Conservation (phyloP, 441 rosid genomes). For the Pelargonium citronellum region DNA sequence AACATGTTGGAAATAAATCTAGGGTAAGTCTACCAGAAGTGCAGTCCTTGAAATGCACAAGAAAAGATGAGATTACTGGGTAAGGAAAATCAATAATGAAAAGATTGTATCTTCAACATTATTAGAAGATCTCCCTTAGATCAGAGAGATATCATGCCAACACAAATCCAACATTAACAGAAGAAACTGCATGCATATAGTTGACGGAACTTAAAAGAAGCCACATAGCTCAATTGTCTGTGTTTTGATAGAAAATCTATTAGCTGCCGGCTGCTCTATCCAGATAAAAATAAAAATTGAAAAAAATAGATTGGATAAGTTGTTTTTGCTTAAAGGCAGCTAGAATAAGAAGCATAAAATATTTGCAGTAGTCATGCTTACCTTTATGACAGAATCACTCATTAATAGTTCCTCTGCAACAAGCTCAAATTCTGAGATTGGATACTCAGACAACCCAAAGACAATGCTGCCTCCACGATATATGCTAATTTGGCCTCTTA, state of each 20-base stretch:
- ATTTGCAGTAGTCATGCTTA: slow-evolving; percentile 20
- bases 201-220: background rate
- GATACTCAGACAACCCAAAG: slow-evolving; percentile 83
- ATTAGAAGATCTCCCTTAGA: background rate
- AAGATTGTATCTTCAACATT: background rate
- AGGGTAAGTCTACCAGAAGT: background rate
- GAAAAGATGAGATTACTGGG: background rate
- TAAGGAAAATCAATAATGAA: background rate
- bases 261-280: background rate
- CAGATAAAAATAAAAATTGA: background rate
- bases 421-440: slow-evolving; percentile 97
- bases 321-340: slow-evolving; percentile 3
- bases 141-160: background rate
- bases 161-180: background rate
- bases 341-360: background rate
- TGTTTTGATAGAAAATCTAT: background rate
- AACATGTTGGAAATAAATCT: background rate
- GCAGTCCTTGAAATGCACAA: background rate
- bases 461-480: slow-evolving; percentile 79
- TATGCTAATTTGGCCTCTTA: slow-evolving; percentile 89
- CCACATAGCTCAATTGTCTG: background rate
- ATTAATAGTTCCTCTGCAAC: slow-evolving; percentile 97
- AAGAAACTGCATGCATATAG: background rate
- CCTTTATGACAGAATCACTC: slow-evolving; percentile 97
- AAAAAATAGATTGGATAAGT: background rate